Evolutionary conservation across 306 rosid species (phyloP).

Genomic region (Trifolium pratense): DNA sequence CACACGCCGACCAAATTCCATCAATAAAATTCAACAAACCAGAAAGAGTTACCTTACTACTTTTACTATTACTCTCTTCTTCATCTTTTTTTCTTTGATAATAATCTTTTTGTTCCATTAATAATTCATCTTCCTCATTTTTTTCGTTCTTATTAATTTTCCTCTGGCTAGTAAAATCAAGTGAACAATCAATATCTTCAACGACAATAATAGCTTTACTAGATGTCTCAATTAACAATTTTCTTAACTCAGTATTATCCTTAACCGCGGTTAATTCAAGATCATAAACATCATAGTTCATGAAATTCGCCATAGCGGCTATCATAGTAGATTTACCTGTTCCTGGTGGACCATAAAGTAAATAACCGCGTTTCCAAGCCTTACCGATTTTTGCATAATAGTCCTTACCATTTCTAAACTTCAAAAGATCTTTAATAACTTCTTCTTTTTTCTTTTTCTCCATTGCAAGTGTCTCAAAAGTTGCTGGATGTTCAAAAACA

Average conservation of each 20-base stretch:
- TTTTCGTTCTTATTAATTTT: slow-evolving; percentile 29
- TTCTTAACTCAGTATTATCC: slow-evolving; percentile 46
- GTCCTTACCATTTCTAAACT: slow-evolving; percentile 45
- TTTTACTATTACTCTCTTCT: slow-evolving; percentile 36
- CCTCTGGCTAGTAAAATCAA: slow-evolving; percentile 44
- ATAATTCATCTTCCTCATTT: slow-evolving; percentile 19
- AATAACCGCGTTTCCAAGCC: slow-evolving; percentile 46
- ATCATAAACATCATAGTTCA: slow-evolving; percentile 47
- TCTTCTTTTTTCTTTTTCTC: slow-evolving; percentile 41
- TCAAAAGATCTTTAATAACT: slow-evolving; percentile 43
- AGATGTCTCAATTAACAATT: slow-evolving; percentile 41
- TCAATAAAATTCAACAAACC: slow-evolving; percentile 49
- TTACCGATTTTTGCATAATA: slow-evolving; percentile 45
- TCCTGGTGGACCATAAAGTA: slow-evolving; percentile 42
- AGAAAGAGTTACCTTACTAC: slow-evolving; percentile 41
- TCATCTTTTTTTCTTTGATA: slow-evolving; percentile 34
- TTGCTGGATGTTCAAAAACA: slow-evolving; percentile 45
- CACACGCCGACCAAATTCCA: slow-evolving; percentile 53
- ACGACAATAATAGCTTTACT: slow-evolving; percentile 45
- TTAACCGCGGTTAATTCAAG: slow-evolving; percentile 47
- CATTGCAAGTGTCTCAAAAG: slow-evolving; percentile 44
- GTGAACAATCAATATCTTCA: slow-evolving; percentile 47
- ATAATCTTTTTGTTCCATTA: slow-evolving; percentile 25
- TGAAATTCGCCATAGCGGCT: slow-evolving; percentile 47
- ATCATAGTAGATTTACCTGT: slow-evolving; percentile 48